phyloP scores from a whole-genome alignment of 2,329 filamentous ascomycete species.

The Pestalotiopsis sp. region DNA sequence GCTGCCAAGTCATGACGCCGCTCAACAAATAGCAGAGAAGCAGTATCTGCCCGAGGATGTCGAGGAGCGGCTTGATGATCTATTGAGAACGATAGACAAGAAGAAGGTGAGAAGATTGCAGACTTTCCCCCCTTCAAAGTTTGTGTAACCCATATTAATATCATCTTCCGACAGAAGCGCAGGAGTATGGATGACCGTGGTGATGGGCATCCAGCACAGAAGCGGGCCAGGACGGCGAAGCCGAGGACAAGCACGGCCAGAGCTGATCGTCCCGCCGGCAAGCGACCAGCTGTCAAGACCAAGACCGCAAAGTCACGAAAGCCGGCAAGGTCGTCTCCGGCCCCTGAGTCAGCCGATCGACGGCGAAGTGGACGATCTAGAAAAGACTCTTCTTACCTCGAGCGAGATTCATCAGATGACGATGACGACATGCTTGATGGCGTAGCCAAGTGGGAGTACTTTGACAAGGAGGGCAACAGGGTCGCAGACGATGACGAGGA shows the following conservation, averaged over 20 bases:
- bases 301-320: slow-evolving; percentile 29
- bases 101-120: slow-evolving; percentile 59
- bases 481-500: slow-evolving; percentile 26
- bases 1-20: slow-evolving; percentile 74
- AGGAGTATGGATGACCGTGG: slow-evolving; percentile 54
- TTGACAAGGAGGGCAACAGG: slow-evolving; percentile 37
- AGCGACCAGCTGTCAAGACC: slow-evolving; percentile 24
- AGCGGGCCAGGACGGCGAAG: slow-evolving; percentile 37
- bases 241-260: slow-evolving; percentile 35
- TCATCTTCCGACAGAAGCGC: slow-evolving; percentile 50
- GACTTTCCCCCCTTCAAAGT: background rate
- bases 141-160: slow-evolving; percentile 18
- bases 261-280: slow-evolving; percentile 31
- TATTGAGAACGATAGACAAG: slow-evolving; percentile 66
- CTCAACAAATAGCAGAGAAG: slow-evolving; percentile 84
- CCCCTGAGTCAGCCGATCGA: slow-evolving; percentile 44
- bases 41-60: slow-evolving; percentile 78
- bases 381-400: slow-evolving; percentile 52
- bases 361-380: slow-evolving; percentile 57
- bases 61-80: slow-evolving; percentile 74
- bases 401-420: slow-evolving; percentile 59
- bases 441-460: slow-evolving; percentile 61
- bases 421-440: slow-evolving; percentile 64
- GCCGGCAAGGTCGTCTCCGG: slow-evolving; percentile 31
- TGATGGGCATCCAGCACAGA: slow-evolving; percentile 45